Evolutionary conservation across 345 rosid genomes (phyloP).

Genomic region (Sonneratia alba): DNA sequence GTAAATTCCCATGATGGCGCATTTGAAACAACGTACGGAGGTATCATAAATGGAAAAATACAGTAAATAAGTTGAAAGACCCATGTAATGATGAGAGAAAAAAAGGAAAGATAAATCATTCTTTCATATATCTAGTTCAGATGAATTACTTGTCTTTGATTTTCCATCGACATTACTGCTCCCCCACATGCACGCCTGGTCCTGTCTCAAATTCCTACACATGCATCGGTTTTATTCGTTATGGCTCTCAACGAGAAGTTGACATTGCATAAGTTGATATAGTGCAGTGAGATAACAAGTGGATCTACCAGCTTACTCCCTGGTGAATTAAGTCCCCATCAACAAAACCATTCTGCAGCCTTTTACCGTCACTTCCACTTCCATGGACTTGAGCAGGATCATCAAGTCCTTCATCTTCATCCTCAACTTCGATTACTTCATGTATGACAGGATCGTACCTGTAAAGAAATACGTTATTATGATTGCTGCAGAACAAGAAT

Average conservation of each 20-base stretch:
- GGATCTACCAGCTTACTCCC: slow-evolving; percentile 2
- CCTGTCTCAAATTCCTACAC: neutral
- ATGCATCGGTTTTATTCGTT: neutral
- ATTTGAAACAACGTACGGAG: neutral
- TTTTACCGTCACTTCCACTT: neutral
- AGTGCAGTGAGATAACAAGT: neutral
- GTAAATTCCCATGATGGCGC: neutral
- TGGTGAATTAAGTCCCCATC: neutral
- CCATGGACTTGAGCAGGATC: neutral
- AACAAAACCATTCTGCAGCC: neutral
- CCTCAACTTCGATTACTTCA: neutral
- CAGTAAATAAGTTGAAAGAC: neutral
- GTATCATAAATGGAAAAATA: no score
- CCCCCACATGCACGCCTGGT: neutral
- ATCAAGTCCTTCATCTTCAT: neutral
- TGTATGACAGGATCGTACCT: neutral
- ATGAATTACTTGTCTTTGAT: neutral
- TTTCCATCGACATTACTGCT: neutral
- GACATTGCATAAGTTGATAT: neutral
- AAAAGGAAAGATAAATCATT: neutral
- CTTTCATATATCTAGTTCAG: neutral
- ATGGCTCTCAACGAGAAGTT: neutral
- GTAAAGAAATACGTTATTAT: neutral
- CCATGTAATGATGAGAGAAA: neutral
- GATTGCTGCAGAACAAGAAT: neutral